Base-by-base conservation (phyloP, 225 moss, liverwort and hornwort species). In the Takakia lepidozioides region DNA sequence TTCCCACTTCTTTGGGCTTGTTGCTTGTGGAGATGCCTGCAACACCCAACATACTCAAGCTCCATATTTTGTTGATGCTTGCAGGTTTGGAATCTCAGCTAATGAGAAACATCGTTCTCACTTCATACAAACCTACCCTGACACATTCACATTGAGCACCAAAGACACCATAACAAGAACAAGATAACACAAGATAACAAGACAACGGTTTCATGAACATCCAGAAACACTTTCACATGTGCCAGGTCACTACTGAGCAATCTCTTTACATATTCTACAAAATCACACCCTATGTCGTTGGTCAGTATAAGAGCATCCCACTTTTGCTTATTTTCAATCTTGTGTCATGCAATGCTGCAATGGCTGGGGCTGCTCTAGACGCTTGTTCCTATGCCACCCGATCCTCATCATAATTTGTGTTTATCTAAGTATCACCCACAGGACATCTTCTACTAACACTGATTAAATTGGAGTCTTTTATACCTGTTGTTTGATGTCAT, bases 1-100 rank as follows among this genome's bases (percentile, higher is more conserved):
- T 58, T 73, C 72, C 61, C 57, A 69, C 52, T 73, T 78, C 65
- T 40, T 52, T 38, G 65, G 3, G 27, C 65, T 64, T 0, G 29
- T 64, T 11, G 7, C 32, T 48, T 28, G 1, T 28, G 14, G 43
- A 11, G 69, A 38, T 13, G 27, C 43, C 78, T 73, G 66, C 49
- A 59, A 51, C 32, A 46, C 57, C 44, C 46, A 26, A 36, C 24
- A 35, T 2, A 51, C 22, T 10, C 43, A n/a, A 20, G 46, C 8
- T 14, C 21, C 35, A 8, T 46, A n/a, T n/a, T n/a, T n/a, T n/a
- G n/a, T n/a, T n/a, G n/a, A n/a, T n/a, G n/a, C n/a, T n/a, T n/a
- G n/a, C n/a, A n/a, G n/a, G n/a, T n/a, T n/a, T n/a, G n/a, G n/a
- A n/a, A n/a, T n/a, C n/a, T n/a, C n/a, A n/a, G n/a, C n/a, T n/a